phyloP scores from a whole-genome alignment of 495 filamentous ascomycete species.

The Aspergillus affinis region DNA sequence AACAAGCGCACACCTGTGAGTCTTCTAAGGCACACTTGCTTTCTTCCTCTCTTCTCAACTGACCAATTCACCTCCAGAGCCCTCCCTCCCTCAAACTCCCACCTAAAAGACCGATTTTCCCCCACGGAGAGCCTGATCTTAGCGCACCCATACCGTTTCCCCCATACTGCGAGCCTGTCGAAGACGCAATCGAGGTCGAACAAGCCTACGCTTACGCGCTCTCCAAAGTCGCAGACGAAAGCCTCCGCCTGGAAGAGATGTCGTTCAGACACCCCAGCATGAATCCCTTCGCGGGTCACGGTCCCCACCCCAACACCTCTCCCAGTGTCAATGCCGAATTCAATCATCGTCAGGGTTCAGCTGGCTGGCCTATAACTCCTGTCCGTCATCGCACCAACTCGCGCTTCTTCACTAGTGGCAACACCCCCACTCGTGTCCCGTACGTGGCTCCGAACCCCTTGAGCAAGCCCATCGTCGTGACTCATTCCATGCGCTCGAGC shows the following conservation, averaged over 20 bases:
- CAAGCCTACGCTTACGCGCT: slow-evolving; percentile 26
- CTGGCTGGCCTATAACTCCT: not conserved
- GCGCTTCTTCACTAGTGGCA: not conserved
- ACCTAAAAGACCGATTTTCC: not conserved
- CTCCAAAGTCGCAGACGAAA: slow-evolving; percentile 23
- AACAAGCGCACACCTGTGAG: not conserved
- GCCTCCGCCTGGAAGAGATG: slow-evolving; percentile 12
- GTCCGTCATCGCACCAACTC: not conserved
- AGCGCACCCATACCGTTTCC: slow-evolving; percentile 33
- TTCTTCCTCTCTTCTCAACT: not conserved
- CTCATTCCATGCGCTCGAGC: not conserved
- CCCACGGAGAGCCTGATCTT: not conserved
- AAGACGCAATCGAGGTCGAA: slow-evolving; percentile 12
- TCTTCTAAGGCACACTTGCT: not conserved
- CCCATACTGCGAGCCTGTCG: slow-evolving; percentile 29
- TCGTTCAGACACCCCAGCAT: not conserved
- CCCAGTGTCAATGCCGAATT: not conserved
- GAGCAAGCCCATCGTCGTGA: not conserved
- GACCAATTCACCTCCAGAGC: not conserved
- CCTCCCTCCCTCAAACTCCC: not conserved
- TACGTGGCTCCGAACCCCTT: not conserved
- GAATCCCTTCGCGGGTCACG: not conserved
- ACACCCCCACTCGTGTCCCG: not conserved
- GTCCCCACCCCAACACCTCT: not conserved
- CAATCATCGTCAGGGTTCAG: not conserved